phyloP scores from a whole-genome alignment of 2,329 filamentous ascomycete species.

The Conoideocrella luteorostrata region DNA sequence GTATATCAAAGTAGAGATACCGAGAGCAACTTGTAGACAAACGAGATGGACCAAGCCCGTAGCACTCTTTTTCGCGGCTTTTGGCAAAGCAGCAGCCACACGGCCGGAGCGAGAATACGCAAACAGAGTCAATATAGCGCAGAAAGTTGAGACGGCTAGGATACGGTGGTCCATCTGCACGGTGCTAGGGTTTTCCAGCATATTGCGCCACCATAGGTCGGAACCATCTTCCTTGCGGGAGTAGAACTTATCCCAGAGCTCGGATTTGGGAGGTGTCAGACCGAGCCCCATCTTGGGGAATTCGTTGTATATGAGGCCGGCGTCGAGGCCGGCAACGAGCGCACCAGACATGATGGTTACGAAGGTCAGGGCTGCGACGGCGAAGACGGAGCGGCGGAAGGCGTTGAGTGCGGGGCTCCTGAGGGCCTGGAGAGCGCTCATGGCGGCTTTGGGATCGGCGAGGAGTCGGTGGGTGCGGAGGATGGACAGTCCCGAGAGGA shows the following conservation, averaged over 20 bases:
- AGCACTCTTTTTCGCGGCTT: constrained; percentile 60
- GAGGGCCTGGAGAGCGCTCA: constrained; percentile 55
- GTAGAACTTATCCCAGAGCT: constrained; percentile 84
- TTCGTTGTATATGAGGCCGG: constrained; percentile 97
- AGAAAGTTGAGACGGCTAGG: constrained; percentile 83
- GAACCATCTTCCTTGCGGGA: constrained; percentile 67
- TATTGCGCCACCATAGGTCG: constrained; percentile 94
- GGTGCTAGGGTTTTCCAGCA: constrained; percentile 91
- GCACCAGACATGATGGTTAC: constrained; percentile 88
- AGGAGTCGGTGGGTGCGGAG: constrained; percentile 71
- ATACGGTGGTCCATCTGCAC: constrained; percentile 96
- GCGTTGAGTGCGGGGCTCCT: constrained; percentile 59
- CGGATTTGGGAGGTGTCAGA: constrained; percentile 69
- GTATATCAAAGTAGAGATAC: constrained; percentile 87
- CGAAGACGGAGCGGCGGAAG: constrained; percentile 68
- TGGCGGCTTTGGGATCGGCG: constrained; percentile 56
- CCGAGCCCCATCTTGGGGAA: constrained; percentile 92
- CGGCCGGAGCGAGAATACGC: constrained; percentile 68
- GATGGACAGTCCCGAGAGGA: constrained; percentile 79
- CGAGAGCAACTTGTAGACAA: constrained; percentile 73
- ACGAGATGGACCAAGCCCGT: constrained; percentile 78
- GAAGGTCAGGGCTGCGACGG: constrained; percentile 71
- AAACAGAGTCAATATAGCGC: constrained; percentile 70
- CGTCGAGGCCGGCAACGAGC: constrained; percentile 89
- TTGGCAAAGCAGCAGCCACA: constrained; percentile 53